Base-by-base conservation (phyloP, 2,329 filamentous ascomycete species). In the Penicillium brevicompactum region DNA sequence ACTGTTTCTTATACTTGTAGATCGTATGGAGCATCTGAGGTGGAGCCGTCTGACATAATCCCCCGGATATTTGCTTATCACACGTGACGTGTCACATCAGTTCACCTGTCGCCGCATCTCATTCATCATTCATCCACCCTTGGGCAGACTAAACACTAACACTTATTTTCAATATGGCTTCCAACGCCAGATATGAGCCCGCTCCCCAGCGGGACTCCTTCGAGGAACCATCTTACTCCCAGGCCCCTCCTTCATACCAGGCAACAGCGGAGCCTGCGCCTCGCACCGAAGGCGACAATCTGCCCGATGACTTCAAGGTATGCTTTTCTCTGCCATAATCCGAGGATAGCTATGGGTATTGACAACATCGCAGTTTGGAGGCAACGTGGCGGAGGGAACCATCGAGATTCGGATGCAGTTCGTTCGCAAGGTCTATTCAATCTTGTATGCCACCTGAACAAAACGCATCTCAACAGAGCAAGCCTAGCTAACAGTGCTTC, bases 261-360 rank as follows among this genome's bases (percentile, higher is more conserved):
- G 79, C 77, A 57, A 81, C 82, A 59, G 82, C 85, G 37, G 79
- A 84, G 40, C 84, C 67, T 53, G 61, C 65, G 43, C 86, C 91
- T 49, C 86, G 92, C 67, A 84, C 82, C 71, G 92, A 92, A 75
- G 86, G 92, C 70, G 93, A 97, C 77, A 95, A 97, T 70, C 73
- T 97, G 43, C 93, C 93, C 1, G 93, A 97, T 79, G 93, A 97
- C 76, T 97, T 97, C 86, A 97, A 97, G 84, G 88, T 90, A 71
- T 46, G 60, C 5, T 13, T 13, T 11, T 22, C 5, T 45, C 3
- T n/a, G 4, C 2, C 14, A 5, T n/a, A 37, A 31, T 24, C 43
- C 41, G 18, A 42, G 7, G 5, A 10, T 7, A 40, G 32, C 18
- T 40, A 51, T n/a, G 47, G 38, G 40, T 51, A 30, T 56, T 67